Evolutionary conservation across 768 basidiomycete genomes (phyloP), one percentile per base, ranked within the genome.

Genomic region (Albatrellus ellisii): DNA sequence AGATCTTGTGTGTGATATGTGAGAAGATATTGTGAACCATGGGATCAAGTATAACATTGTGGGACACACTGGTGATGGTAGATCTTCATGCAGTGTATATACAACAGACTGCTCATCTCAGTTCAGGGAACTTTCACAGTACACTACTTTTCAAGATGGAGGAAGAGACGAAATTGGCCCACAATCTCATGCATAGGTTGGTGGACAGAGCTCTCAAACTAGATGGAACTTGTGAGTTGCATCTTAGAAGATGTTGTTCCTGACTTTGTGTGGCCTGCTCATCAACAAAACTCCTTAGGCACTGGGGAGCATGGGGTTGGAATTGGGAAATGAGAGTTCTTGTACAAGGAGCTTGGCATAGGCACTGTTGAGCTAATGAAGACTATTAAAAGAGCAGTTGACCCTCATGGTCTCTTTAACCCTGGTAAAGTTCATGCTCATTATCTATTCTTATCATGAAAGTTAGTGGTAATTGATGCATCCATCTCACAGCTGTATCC

Each of bases 351-450:
- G 54, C 68, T 95, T 0, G 90, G 91, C 0, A 64, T 65, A 20
- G 86, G 83, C 2, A 92, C 91, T 0, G 80, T 94, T 7, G 69
- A 72, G 37, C 57, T 92, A 20, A 91, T 94, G 88, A 79, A 82
- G 61, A 70, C 67, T 10, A 73, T 94, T 51, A 94, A 94, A 59
- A 59, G 62, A 44, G 66, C 75, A 0, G 58, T 88, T 8, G 87
- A 90, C 54, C 88, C 88, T 0, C 56, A 77, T 20, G 72, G 75
- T 25, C 57, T 92, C 32, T 76, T 90, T 49, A 90, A 91, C 55
- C 88, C 88, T 5, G 87, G 83, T 43, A 90, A 90, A 72, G 80
- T 77, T n/a, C n/a, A n/a, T n/a, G n/a, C n/a, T n/a, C n/a, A n/a
- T n/a, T n/a, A n/a, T n/a, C n/a, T n/a, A n/a, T n/a, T n/a, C n/a